phyloP scores from a whole-genome alignment of 2,329 filamentous ascomycete species.

The Penicillium brasilianum region DNA sequence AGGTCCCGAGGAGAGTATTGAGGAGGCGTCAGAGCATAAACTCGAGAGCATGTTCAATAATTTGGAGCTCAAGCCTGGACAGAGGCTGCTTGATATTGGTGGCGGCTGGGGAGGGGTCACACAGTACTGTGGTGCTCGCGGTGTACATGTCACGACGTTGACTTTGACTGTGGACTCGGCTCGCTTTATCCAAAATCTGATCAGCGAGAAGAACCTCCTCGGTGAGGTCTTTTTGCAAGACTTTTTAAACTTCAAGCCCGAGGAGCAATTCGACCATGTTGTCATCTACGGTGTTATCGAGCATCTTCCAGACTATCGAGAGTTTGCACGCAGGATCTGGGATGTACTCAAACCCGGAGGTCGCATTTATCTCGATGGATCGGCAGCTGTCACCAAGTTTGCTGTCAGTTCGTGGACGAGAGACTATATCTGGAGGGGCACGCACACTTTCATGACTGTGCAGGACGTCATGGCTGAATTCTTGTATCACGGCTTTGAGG shows the following conservation, averaged over 20 bases:
- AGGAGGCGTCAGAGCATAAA: constrained; percentile 12
- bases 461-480: constrained; percentile 21
- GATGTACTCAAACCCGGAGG: constrained; percentile 23
- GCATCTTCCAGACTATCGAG: constrained; percentile 23
- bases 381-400: constrained; percentile 18
- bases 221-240: constrained; percentile 18
- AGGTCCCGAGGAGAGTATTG: constrained; percentile 3
- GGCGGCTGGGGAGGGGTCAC: constrained; percentile 27
- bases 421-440: constrained; percentile 19
- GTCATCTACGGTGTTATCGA: constrained; percentile 18
- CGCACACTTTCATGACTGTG: constrained; percentile 22
- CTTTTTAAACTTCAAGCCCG: constrained; percentile 12
- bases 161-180: constrained; percentile 12
- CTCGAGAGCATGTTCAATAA: constrained; percentile 13
- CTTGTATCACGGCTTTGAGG: constrained; percentile 17
- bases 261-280: constrained; percentile 16
- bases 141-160: constrained; percentile 24
- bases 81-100: constrained; percentile 23
- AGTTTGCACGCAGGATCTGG: constrained; percentile 18
- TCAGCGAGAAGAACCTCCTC: constrained; percentile 7
- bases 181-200: constrained; percentile 13
- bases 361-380: constrained; percentile 20
- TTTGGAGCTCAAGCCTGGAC: constrained; percentile 19
- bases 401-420: constrained; percentile 16
- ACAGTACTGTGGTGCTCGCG: constrained; percentile 24